Evolutionary conservation across 371 early-diverging fungal species (phyloP).

Genomic region (Rhizomucor pusillus): DNA sequence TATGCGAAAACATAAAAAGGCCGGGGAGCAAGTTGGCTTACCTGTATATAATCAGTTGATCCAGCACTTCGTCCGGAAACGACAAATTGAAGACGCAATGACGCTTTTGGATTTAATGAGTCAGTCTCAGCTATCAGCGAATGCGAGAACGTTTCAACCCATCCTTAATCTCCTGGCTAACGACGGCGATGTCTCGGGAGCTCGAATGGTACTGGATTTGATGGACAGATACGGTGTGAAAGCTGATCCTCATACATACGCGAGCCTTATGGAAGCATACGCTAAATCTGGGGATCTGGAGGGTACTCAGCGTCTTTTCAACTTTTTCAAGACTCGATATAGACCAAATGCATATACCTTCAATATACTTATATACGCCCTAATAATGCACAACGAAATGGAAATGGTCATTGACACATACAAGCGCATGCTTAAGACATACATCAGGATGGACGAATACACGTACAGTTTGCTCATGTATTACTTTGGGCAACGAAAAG

Average conservation of each 20-base stretch:
- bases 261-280: slow-evolving; percentile 42
- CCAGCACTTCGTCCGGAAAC: slow-evolving; percentile 17
- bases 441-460: slow-evolving; percentile 23
- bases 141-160: slow-evolving; percentile 23
- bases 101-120: slow-evolving; percentile 25
- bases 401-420: slow-evolving; percentile 39
- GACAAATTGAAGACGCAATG: slow-evolving; percentile 23
- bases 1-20: slow-evolving; percentile 7
- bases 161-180: slow-evolving; percentile 29
- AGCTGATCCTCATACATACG: slow-evolving; percentile 25
- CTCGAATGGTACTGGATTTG: slow-evolving; percentile 18
- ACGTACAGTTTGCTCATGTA: slow-evolving; percentile 40
- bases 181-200: slow-evolving; percentile 21
- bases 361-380: slow-evolving; percentile 35
- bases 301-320: slow-evolving; percentile 32
- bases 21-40: slow-evolving; percentile 4
- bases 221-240: slow-evolving; percentile 25
- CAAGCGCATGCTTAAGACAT: slow-evolving; percentile 28
- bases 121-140: slow-evolving; percentile 12
- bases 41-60: slow-evolving; percentile 30
- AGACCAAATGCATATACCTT: slow-evolving; percentile 27
- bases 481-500: slow-evolving; percentile 34
- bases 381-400: slow-evolving; percentile 34
- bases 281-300: slow-evolving; percentile 37
- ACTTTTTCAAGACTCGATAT: slow-evolving; percentile 16